Conservation (phyloP, 1,284 basidiomycete genomes). For the Pseudozyma sp. region DNA sequence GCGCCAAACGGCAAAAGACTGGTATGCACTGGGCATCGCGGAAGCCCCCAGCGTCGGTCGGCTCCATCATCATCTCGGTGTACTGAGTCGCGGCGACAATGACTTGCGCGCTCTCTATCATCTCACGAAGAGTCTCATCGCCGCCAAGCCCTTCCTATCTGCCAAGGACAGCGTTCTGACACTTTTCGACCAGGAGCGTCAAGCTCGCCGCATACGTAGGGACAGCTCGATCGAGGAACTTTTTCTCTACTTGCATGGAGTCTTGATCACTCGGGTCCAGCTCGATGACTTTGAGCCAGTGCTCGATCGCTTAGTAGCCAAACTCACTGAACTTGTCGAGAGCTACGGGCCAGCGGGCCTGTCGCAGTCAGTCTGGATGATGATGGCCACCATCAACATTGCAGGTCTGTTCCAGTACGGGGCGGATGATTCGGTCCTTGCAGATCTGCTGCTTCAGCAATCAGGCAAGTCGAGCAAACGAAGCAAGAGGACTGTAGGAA, state of each 20-base stretch:
- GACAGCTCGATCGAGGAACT: conserved; percentile 84
- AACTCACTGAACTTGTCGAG: conserved; percentile 71
- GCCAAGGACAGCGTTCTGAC: conserved; percentile 88
- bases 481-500: conserved; percentile 64
- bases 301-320: conserved; percentile 85
- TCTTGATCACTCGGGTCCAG: conserved; percentile 93
- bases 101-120: conserved; percentile 91
- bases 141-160: conserved; percentile 80
- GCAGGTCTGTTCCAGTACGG: conserved; percentile 88
- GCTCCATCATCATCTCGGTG: conserved; percentile 92
- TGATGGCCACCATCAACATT: conserved; percentile 90
- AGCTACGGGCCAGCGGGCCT: conserved; percentile 26
- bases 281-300: conserved; percentile 88
- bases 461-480: conserved; percentile 19
- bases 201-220: conserved; percentile 73
- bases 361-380: conserved; percentile 87
- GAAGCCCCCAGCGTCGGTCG: conserved; percentile 91
- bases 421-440: conserved; percentile 78
- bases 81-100: conserved; percentile 79
- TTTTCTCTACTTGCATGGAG: conserved; percentile 91
- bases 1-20: conserved; percentile 87
- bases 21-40: conserved; percentile 88
- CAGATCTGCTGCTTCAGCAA: conserved; percentile 26
- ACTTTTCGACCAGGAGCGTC: conserved; percentile 80
- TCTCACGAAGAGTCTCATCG: conserved; percentile 83